phyloP scores from a whole-genome alignment of 164 flowering plant species.

The Aristolochia californica region DNA sequence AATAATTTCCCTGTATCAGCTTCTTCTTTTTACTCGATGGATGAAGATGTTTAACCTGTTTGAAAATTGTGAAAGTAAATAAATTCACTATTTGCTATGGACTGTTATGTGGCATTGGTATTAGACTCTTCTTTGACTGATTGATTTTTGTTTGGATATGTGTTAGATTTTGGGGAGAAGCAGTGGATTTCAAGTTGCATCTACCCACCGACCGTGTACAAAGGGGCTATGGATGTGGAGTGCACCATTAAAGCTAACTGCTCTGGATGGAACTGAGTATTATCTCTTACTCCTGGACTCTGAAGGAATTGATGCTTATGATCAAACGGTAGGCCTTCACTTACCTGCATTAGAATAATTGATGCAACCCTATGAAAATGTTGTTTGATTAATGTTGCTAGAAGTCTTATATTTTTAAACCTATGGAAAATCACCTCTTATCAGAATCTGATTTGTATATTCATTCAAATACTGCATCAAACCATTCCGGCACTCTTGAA shows the following conservation, averaged over 20 bases:
- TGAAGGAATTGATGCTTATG: conserved; percentile 99
- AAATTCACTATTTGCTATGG: not conserved
- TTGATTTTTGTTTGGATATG: conserved; percentile 7
- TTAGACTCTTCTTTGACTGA: conserved; percentile 2
- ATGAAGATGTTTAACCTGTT: no score
- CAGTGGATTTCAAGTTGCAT: conserved; percentile 96
- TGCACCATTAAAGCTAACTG: conserved; percentile 78
- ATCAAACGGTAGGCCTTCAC: conserved; percentile 71
- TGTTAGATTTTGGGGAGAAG: conserved; percentile 90
- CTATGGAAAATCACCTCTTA: no score
- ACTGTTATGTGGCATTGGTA: not conserved
- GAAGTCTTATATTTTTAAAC: no score
- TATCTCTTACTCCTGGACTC: conserved; percentile 82
- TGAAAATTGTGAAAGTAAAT: no score
- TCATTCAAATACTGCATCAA: no score
- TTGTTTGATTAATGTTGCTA: no score
- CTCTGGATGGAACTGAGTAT: conserved; percentile 96
- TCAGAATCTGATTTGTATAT: no score
- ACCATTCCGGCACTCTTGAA: no score
- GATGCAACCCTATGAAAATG: no score
- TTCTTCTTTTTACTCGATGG: no score
- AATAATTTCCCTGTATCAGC: no score
- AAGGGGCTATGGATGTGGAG: conserved; percentile 99
- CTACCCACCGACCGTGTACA: conserved; percentile 97
- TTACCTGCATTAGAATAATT: not conserved